A percentile compares a stretch with the other conserved stretches of the same genome.
Conservation (phyloP, 768 basidiomycete species). For the Suillus weaverae region DNA sequence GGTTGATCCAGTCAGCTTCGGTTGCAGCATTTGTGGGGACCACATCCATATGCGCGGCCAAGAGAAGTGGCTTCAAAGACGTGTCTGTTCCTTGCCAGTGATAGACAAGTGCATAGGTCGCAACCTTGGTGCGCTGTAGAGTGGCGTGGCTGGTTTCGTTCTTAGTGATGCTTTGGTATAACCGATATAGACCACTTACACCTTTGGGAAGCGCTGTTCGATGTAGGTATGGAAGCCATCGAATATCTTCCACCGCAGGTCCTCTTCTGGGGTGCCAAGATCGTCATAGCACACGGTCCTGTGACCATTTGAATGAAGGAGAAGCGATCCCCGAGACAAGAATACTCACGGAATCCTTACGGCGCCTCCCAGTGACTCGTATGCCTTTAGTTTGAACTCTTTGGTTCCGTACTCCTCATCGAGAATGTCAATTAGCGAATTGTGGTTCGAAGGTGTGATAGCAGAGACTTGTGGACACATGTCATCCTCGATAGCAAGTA, state of each 20-base stretch:
- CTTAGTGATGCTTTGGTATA: background rate
- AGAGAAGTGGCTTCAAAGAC: constrained; percentile 53
- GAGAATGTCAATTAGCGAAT: constrained; percentile 22
- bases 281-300: constrained; percentile 58
- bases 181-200: constrained; percentile 35
- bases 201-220: constrained; percentile 56
- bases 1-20: constrained; percentile 44
- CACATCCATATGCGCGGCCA: constrained; percentile 51
- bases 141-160: constrained; percentile 39
- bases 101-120: constrained; percentile 62
- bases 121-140: constrained; percentile 54
- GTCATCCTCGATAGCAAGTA: constrained; percentile 1
- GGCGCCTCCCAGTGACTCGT: constrained; percentile 36
- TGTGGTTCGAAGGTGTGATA: constrained; percentile 16
- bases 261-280: constrained; percentile 47
- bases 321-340: background rate
- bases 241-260: constrained; percentile 42
- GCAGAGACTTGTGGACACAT: constrained; percentile 31
- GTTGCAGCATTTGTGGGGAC: constrained; percentile 51
- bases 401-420: constrained; percentile 23
- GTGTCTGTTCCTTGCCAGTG: constrained; percentile 55
- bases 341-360: constrained; percentile 33
- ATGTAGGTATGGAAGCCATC: constrained; percentile 25
- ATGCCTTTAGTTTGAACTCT: constrained; percentile 30
- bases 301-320: background rate